Percentiles rank a stretch among this genome's conserved stretches.
Conservation (phyloP, 2,329 filamentous ascomycete genomes). For the Hypomyces perniciosus region DNA sequence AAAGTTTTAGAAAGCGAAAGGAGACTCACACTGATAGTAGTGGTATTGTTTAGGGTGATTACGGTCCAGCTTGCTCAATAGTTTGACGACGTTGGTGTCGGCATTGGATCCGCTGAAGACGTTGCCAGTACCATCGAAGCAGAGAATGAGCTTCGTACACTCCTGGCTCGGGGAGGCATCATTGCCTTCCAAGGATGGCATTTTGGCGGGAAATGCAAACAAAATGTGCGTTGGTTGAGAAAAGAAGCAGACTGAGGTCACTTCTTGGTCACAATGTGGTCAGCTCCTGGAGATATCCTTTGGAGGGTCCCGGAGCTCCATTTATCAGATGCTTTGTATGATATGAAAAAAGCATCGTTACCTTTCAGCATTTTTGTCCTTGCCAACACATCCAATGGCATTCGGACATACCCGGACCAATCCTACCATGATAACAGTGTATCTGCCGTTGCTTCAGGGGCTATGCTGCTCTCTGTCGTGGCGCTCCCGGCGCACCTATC, state of each 20-base stretch:
- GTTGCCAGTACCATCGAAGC: conserved; percentile 45
- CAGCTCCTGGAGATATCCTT: not conserved
- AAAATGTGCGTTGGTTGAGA: not conserved
- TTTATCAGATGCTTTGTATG: not conserved
- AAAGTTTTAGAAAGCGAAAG: not conserved
- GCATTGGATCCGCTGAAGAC: conserved; percentile 39
- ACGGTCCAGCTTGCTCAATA: conserved; percentile 41
- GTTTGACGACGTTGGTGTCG: conserved; percentile 50
- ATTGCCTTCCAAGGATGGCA: not conserved
- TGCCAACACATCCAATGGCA: not conserved
- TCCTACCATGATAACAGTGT: not conserved
- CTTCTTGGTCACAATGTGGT: not conserved
- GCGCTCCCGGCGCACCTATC: too few relatives aligned
- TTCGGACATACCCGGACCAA: not conserved
- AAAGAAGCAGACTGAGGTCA: not conserved
- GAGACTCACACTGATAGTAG: conserved; percentile 41
- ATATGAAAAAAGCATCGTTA: not conserved
- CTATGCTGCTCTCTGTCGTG: too few relatives aligned
- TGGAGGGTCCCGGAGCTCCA: not conserved
- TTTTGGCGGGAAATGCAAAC: not conserved
- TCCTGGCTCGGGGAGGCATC: conserved; percentile 11
- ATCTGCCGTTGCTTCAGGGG: not conserved
- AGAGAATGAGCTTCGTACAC: conserved; percentile 39
- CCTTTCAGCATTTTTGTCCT: not conserved
- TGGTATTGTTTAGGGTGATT: conserved; percentile 38